Percentiles rank a stretch among this genome's conserved stretches.
Evolutionary conservation across 2,329 filamentous ascomycete species (phyloP).

Genomic region (Sporothrix phasma): DNA sequence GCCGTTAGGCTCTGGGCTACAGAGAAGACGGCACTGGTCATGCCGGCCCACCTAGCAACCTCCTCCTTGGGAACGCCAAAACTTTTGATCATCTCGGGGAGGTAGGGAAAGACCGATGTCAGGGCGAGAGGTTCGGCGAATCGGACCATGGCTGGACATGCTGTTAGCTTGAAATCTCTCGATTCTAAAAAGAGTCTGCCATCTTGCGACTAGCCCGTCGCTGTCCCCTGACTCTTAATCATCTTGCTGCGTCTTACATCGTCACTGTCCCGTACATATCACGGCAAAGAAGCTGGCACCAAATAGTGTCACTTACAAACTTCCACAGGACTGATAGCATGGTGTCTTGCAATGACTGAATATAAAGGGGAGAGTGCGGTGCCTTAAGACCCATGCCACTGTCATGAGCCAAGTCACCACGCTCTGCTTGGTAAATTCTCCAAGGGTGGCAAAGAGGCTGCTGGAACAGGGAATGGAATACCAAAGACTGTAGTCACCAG

Average conservation of each 20-base stretch:
- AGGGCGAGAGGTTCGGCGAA: conserved; percentile 67
- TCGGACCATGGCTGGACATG: conserved; percentile 55
- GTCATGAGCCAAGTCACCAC: background rate
- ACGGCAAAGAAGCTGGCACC: background rate
- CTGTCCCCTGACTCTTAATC: background rate
- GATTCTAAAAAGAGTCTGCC: too few relatives aligned
- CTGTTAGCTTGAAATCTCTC: background rate
- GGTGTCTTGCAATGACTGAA: background rate
- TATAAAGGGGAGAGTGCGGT: background rate
- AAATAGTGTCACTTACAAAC: conserved; percentile 8
- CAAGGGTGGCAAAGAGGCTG: too few relatives aligned
- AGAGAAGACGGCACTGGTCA: conserved; percentile 64
- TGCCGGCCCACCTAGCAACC: conserved; percentile 71
- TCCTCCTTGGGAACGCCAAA: conserved; percentile 62
- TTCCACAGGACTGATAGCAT: background rate
- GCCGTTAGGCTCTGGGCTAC: conserved; percentile 61
- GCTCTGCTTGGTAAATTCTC: too few relatives aligned
- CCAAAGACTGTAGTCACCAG: background rate
- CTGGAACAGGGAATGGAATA: background rate
- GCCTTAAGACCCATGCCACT: background rate
- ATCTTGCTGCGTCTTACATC: background rate
- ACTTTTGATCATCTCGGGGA: conserved; percentile 74
- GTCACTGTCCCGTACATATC: background rate
- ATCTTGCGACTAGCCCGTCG: background rate
- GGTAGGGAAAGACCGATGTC: conserved; percentile 60